Conservation (phyloP, 1,284 basidiomycete species). For the Rhodotorula sp. region DNA sequence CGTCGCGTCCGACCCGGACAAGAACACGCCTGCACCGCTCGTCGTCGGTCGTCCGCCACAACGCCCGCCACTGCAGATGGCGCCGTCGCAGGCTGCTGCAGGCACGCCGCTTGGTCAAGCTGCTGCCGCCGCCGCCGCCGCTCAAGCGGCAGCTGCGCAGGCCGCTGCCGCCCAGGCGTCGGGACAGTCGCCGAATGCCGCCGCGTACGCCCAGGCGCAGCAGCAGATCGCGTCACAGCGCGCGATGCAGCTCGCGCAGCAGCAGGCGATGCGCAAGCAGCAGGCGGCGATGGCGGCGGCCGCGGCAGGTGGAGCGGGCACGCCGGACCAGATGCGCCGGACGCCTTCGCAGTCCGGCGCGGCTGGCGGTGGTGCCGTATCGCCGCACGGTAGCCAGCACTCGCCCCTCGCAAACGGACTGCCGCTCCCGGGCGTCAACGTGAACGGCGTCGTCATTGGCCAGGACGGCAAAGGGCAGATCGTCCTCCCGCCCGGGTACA, state of each 20-base stretch:
- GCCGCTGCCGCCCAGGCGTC: background rate
- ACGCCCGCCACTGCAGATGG: conserved; percentile 28
- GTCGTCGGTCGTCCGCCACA: conserved; percentile 41
- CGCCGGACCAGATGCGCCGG: conserved; percentile 22
- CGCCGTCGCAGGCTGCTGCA: conserved; percentile 12
- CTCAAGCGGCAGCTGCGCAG: too few relatives aligned
- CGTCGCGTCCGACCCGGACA: conserved; percentile 40
- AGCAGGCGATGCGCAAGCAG: conserved; percentile 16
- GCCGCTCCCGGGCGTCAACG: background rate
- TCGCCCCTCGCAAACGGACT: conserved; percentile 10
- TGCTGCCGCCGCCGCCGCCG: background rate
- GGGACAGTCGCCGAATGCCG: conserved; percentile 1
- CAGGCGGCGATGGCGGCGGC: conserved; percentile 11
- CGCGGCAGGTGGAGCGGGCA: background rate
- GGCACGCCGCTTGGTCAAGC: conserved; percentile 1
- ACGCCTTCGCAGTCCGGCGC: conserved; percentile 12
- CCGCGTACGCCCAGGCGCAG: conserved; percentile 22
- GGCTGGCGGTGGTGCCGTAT: background rate
- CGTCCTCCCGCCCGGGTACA: background rate
- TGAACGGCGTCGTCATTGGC: background rate
- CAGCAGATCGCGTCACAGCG: conserved; percentile 24
- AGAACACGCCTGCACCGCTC: conserved; percentile 32
- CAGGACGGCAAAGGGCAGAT: background rate
- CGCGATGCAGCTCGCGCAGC: conserved; percentile 17
- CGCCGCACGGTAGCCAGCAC: conserved; percentile 16